These are phyloP conservation scores for Wickerhamomyces chaumierensis DNA, from an alignment of 805 yeast species.

Conservation along the genomic window DNA sequence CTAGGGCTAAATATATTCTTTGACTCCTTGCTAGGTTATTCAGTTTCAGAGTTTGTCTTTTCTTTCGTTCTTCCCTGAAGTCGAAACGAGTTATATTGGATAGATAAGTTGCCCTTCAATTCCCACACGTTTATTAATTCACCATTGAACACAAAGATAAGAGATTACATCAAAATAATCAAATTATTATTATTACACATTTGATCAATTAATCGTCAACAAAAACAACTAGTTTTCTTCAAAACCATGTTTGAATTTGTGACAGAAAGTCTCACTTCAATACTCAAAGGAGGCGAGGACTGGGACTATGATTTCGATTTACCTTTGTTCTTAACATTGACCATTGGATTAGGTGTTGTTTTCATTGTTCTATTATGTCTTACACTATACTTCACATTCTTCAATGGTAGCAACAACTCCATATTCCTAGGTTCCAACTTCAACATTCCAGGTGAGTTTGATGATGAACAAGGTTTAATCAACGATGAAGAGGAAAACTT, in stretches of 20 bases:
- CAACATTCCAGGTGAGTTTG: slow-evolving; percentile 46
- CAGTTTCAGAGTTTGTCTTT: too few species aligned
- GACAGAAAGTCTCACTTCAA: neutral
- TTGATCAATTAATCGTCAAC: too few species aligned
- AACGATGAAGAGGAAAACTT: slow-evolving; percentile 40
- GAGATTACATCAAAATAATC: too few species aligned
- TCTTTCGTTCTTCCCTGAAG: too few species aligned
- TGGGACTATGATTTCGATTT: slow-evolving; percentile 18
- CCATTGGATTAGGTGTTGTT: slow-evolving; percentile 26
- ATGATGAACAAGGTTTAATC: slow-evolving; percentile 55
- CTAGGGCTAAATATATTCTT: too few species aligned
- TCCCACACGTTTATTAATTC: too few species aligned
- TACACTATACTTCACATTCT: slow-evolving; percentile 21
- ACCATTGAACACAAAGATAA: too few species aligned
- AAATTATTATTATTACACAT: too few species aligned
- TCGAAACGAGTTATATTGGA: too few species aligned
- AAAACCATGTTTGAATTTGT: neutral
- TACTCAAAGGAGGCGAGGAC: slow-evolving; percentile 4
- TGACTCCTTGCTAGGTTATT: too few species aligned
- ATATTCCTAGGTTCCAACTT: slow-evolving; percentile 19
- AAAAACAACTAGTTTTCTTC: too few species aligned
- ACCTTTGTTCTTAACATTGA: slow-evolving; percentile 26
- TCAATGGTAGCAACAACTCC: slow-evolving; percentile 18
- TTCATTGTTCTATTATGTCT: slow-evolving; percentile 20
- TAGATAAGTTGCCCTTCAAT: too few species aligned